Percentiles rank a stretch among this genome's conserved stretches.
Evolutionary conservation across 768 basidiomycete genomes (phyloP).

Genomic region (Lactarius evosmus): DNA sequence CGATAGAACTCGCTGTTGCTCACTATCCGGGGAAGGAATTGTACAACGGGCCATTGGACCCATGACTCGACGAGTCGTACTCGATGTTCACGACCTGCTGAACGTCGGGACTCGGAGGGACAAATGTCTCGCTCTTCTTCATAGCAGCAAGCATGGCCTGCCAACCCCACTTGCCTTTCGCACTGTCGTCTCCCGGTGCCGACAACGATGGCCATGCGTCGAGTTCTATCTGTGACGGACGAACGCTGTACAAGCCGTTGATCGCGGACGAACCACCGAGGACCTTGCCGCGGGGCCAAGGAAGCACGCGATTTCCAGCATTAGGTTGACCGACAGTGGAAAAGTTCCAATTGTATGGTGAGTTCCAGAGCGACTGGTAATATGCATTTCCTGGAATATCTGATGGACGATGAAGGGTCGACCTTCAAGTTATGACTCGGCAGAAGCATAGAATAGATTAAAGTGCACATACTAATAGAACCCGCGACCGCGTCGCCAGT

Average conservation of each 20-base stretch:
- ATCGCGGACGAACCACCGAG: constrained; percentile 67
- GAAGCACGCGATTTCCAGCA: constrained; percentile 41
- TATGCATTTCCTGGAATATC: constrained; percentile 53
- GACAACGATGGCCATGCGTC: constrained; percentile 47
- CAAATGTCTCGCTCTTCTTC: constrained; percentile 55
- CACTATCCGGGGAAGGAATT: constrained; percentile 52
- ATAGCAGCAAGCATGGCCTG: constrained; percentile 44
- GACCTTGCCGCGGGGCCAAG: constrained; percentile 65
- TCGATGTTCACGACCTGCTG: constrained; percentile 43
- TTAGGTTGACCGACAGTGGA: constrained; percentile 46
- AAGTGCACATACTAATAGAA: constrained; percentile 36
- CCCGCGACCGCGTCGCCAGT: constrained; percentile 40
- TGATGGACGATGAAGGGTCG: constrained; percentile 25
- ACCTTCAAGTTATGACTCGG: neutral
- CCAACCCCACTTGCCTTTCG: constrained; percentile 44
- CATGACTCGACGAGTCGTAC: constrained; percentile 46
- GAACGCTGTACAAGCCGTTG: constrained; percentile 66
- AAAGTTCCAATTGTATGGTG: constrained; percentile 56
- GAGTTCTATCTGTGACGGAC: constrained; percentile 48
- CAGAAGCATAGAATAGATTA: neutral
- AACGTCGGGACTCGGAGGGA: constrained; percentile 44
- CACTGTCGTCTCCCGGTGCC: constrained; percentile 34
- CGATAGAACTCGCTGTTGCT: constrained; percentile 29
- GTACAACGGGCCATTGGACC: constrained; percentile 50
- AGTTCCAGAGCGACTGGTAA: constrained; percentile 46